phyloP scores from a whole-genome alignment of 371 early-diverging fungal species.

The Umbelopsis sp. region DNA sequence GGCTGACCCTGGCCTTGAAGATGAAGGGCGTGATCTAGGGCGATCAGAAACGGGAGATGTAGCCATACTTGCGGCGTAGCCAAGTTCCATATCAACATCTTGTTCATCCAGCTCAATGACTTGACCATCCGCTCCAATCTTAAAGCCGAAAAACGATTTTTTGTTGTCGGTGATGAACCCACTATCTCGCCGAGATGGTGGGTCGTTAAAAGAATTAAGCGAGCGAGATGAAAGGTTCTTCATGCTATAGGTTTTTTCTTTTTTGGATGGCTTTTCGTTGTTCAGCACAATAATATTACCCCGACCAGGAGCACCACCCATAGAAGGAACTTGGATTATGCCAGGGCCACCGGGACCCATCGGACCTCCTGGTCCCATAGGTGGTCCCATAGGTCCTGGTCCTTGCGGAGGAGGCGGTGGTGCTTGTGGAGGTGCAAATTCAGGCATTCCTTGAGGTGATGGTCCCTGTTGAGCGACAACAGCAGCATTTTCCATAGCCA shows the following conservation, averaged over 20 bases:
- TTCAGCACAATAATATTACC: constrained; percentile 38
- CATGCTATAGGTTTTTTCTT: constrained; percentile 9
- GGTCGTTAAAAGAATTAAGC: background rate
- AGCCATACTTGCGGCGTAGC: background rate
- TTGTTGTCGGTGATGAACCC: background rate
- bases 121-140: constrained; percentile 19
- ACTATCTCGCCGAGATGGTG: constrained; percentile 5
- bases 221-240: constrained; percentile 12
- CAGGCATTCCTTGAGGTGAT: constrained; percentile 22
- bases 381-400: background rate
- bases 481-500: constrained; percentile 23
- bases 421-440: constrained; percentile 10
- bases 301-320: constrained; percentile 15
- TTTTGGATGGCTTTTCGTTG: constrained; percentile 32
- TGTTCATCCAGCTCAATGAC: constrained; percentile 14
- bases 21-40: constrained; percentile 8
- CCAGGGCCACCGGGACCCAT: constrained; percentile 10
- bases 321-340: constrained; percentile 1
- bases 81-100: constrained; percentile 18
- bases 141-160: constrained; percentile 20
- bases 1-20: background rate
- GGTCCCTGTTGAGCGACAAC: constrained; percentile 21
- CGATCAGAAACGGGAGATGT: background rate
- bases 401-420: constrained; percentile 4
- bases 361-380: constrained; percentile 6